Percentiles rank a stretch among this genome's conserved stretches.
Conservation (phyloP, 805 yeast genomes). For the Yarrowia deformans region DNA sequence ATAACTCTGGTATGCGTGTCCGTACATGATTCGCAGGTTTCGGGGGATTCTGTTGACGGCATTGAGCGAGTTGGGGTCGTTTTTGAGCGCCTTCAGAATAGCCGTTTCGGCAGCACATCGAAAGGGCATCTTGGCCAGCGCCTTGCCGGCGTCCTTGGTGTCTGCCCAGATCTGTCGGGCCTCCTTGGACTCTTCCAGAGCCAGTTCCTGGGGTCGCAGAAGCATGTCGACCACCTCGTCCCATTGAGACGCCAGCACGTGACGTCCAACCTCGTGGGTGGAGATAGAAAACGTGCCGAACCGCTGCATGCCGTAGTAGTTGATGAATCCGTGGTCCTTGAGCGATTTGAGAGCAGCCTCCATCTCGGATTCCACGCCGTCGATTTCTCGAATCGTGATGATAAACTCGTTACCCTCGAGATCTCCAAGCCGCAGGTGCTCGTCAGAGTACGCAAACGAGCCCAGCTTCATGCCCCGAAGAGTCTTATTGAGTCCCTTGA, state of each 20-base stretch:
- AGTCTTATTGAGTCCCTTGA: constrained; percentile 76
- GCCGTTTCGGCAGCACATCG: constrained; percentile 85
- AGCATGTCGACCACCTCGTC: constrained; percentile 78
- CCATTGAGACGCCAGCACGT: constrained; percentile 76
- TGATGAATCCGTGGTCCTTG: constrained; percentile 77
- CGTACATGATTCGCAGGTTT: constrained; percentile 91
- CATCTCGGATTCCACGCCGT: constrained; percentile 53
- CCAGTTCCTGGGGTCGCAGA: constrained; percentile 84
- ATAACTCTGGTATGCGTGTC: constrained; percentile 96
- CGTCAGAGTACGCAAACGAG: constrained; percentile 71
- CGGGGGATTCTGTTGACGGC: constrained; percentile 91
- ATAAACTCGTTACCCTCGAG: constrained; percentile 87
- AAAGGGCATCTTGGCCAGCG: constrained; percentile 82
- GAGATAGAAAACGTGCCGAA: constrained; percentile 96
- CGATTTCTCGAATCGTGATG: constrained; percentile 81
- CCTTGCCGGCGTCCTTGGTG: constrained; percentile 67
- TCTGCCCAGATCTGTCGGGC: constrained; percentile 84
- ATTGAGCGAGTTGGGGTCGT: constrained; percentile 64
- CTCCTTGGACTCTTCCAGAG: constrained; percentile 80
- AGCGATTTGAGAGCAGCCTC: constrained; percentile 64
- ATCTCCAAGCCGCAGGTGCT: constrained; percentile 76
- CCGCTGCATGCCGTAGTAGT: constrained; percentile 98
- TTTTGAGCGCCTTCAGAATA: constrained; percentile 66
- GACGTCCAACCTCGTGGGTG: constrained; percentile 84
- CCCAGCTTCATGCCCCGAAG: constrained; percentile 83